These are phyloP conservation scores for Leccinum fibrillosum DNA, from an alignment of 768 basidiomycete genomes.

Conservation along the genomic window DNA sequence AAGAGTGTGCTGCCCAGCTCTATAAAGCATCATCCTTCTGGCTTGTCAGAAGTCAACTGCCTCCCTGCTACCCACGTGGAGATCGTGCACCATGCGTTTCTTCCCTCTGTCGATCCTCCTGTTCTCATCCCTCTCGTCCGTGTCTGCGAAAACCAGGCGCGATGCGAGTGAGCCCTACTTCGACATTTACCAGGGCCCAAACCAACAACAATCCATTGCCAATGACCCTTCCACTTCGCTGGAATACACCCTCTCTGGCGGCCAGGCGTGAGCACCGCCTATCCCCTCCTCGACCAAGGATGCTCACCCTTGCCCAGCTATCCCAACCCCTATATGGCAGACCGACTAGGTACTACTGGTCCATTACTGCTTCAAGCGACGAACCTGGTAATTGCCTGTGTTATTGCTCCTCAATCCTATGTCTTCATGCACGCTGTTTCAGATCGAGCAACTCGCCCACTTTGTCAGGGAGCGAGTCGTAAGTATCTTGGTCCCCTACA, in stretches of 20 bases:
- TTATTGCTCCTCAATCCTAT: not conserved
- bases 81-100: constrained; percentile 5
- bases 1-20: not conserved
- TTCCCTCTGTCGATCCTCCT: constrained; percentile 2
- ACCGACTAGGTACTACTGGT: constrained; percentile 14
- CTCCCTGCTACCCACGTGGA: constrained; percentile 2
- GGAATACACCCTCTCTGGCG: constrained; percentile 15
- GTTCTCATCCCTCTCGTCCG: constrained; percentile 4
- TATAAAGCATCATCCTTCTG: constrained; percentile 3
- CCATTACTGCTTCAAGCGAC: constrained; percentile 13
- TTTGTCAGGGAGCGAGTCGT: constrained; percentile 20
- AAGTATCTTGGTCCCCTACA: not conserved
- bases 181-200: constrained; percentile 12
- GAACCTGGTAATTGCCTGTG: constrained; percentile 2
- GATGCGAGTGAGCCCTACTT: constrained; percentile 11
- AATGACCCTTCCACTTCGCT: constrained; percentile 14
- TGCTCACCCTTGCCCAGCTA: constrained; percentile 7
- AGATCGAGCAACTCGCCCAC: constrained; percentile 18
- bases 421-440: not conserved
- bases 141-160: constrained; percentile 5
- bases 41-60: constrained; percentile 1
- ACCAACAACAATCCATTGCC: constrained; percentile 7
- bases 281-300: not conserved
- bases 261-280: constrained; percentile 7
- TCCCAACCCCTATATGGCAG: constrained; percentile 14